Evolutionary conservation across 139 green algal genomes (phyloP).

Genomic region (Trebouxia sp.): DNA sequence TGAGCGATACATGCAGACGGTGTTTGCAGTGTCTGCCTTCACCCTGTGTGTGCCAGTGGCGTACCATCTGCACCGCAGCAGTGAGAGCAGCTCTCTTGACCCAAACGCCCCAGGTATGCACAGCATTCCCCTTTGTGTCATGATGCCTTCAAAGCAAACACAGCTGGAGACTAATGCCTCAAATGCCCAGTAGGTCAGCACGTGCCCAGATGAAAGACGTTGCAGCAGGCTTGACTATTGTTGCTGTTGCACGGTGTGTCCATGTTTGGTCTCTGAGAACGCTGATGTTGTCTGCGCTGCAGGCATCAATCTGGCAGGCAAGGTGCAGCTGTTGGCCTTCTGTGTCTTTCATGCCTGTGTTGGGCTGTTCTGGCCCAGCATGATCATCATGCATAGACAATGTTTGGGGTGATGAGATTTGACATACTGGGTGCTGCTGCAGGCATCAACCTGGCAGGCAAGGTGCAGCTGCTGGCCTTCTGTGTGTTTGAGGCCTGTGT

Average conservation of each 20-base stretch:
- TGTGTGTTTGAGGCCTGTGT: slow-evolving; percentile 90
- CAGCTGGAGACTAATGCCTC: background rate
- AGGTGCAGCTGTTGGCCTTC: slow-evolving; percentile 89
- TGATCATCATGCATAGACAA: slow-evolving; percentile 71
- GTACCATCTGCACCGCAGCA: slow-evolving; percentile 36
- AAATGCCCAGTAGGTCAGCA: background rate
- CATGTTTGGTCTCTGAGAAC: no score
- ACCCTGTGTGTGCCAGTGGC: slow-evolving; percentile 67
- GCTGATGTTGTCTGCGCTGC: no score
- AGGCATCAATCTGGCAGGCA: slow-evolving; percentile 62
- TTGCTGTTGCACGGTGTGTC: no score
- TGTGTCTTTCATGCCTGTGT: slow-evolving; percentile 90
- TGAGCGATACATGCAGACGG: slow-evolving; percentile 86
- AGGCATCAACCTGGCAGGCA: slow-evolving; percentile 64
- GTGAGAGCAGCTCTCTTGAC: slow-evolving; percentile 23
- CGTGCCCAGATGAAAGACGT: background rate
- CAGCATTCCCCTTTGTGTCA: background rate
- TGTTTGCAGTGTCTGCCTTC: slow-evolving; percentile 70
- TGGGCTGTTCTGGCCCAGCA: slow-evolving; percentile 96
- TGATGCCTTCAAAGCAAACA: background rate
- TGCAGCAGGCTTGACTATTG: background rate
- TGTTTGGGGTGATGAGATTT: background rate
- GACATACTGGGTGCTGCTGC: background rate
- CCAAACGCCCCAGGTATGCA: slow-evolving; percentile 31
- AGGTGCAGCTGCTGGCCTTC: slow-evolving; percentile 89